Percentiles rank a stretch among this genome's conserved stretches.
Evolutionary conservation across 73 alveolate genomes (phyloP).

Genomic region (Uronychia setigera): DNA sequence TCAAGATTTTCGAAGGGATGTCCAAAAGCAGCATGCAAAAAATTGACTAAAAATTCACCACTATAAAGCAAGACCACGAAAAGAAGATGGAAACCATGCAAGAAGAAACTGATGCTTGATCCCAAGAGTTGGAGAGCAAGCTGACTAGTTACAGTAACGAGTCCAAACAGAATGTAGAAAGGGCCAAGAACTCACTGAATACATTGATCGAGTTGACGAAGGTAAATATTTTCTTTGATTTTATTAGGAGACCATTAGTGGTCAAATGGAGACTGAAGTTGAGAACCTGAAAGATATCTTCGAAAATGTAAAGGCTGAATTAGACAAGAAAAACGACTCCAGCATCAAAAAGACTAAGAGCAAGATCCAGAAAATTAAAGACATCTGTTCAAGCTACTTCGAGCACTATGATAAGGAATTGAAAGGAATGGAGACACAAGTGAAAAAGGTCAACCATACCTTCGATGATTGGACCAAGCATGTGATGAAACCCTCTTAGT

Average conservation of each 20-base stretch:
- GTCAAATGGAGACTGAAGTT: not conserved
- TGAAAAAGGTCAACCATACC: constrained; percentile 26
- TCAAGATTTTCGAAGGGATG: constrained; percentile 19
- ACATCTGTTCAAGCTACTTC: constrained; percentile 44
- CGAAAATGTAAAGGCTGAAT: constrained; percentile 16
- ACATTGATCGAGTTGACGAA: not conserved
- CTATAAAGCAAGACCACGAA: not conserved
- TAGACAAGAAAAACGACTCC: constrained; percentile 7
- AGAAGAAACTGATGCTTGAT: not conserved
- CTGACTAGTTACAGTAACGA: not conserved
- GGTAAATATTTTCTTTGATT: not conserved
- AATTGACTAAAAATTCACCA: not conserved
- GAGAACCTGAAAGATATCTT: not conserved
- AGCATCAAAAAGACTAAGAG: not conserved
- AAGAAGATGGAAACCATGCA: not conserved
- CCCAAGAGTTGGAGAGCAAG: constrained; percentile 8
- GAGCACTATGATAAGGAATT: constrained; percentile 49
- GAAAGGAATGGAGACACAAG: constrained; percentile 12
- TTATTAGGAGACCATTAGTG: not conserved
- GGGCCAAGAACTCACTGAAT: not conserved
- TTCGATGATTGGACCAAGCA: constrained; percentile 57
- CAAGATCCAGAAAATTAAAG: constrained; percentile 21
- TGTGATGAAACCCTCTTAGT: constrained; percentile 56
- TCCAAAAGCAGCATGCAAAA: not conserved
- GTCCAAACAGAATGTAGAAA: not conserved